phyloP scores from a whole-genome alignment of 352 stramenopile genomes.

The Phytopythium delawarense region DNA sequence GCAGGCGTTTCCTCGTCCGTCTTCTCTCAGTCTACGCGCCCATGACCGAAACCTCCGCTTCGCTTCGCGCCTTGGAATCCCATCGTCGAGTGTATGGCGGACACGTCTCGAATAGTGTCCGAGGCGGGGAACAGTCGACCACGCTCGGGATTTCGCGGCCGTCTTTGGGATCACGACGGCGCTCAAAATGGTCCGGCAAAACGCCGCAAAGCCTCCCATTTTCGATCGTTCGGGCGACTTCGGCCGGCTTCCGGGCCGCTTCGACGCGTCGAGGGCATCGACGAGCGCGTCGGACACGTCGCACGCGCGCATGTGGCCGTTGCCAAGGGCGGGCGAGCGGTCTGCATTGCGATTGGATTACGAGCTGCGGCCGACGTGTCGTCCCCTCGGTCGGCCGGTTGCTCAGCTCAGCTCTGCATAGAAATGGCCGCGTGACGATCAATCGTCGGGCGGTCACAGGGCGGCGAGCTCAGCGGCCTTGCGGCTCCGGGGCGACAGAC shows the following conservation, averaged over 20 bases:
- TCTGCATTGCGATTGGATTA: background rate
- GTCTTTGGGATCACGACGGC: background rate
- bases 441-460: background rate
- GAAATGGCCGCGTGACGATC: background rate
- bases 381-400: too few species aligned
- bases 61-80: too few species aligned
- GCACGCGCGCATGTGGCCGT: background rate
- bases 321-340: background rate
- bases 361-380: background rate
- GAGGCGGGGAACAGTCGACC: too few species aligned
- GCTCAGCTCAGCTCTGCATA: background rate
- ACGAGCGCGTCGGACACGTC: background rate
- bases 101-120: too few species aligned
- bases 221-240: background rate
- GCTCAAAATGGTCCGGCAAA: background rate
- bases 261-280: background rate
- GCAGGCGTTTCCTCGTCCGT: background rate
- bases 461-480: background rate
- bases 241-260: background rate
- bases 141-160: background rate
- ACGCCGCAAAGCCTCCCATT: background rate
- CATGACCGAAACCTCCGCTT: background rate
- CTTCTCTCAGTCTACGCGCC: background rate
- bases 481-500: conserved; percentile 2
- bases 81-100: too few species aligned